Conservation (phyloP, 164 flowering plant genomes). For the Vitis riparia region DNA sequence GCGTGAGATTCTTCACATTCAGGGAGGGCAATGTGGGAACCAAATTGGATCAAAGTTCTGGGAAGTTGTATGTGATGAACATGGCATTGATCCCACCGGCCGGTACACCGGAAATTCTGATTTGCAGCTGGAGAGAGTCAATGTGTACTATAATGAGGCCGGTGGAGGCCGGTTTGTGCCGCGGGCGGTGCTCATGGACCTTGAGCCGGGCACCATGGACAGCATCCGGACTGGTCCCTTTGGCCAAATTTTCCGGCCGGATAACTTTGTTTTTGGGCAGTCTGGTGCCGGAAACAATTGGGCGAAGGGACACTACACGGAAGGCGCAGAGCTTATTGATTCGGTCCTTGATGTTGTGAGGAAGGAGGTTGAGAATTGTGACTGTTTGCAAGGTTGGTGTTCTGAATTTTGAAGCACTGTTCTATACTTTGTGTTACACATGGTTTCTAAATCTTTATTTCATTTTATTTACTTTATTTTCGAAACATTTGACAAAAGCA, state of each 20-base stretch:
- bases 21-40: slow-evolving; percentile 36
- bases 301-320: slow-evolving; percentile 32
- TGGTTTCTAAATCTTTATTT: not conserved
- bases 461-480: not conserved
- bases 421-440: too few species aligned
- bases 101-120: slow-evolving; percentile 17
- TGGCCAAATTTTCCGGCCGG: slow-evolving; percentile 29
- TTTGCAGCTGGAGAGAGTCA: slow-evolving; percentile 26
- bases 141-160: slow-evolving; percentile 27
- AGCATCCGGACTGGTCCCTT: slow-evolving; percentile 19
- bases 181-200: slow-evolving; percentile 31
- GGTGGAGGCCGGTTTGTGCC: slow-evolving; percentile 23
- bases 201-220: slow-evolving; percentile 35
- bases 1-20: slow-evolving; percentile 31
- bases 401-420: too few species aligned
- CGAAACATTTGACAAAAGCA: too few species aligned
- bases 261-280: slow-evolving; percentile 26
- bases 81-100: slow-evolving; percentile 28
- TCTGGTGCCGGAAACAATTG: slow-evolving; percentile 30
- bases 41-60: slow-evolving; percentile 31
- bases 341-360: slow-evolving; percentile 30
- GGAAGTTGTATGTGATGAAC: slow-evolving; percentile 27
- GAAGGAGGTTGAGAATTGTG: slow-evolving; percentile 31
- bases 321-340: slow-evolving; percentile 32
- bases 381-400: slow-evolving; percentile 24